phyloP scores from a whole-genome alignment of 768 basidiomycete species.

The Lactarius sanguifluus region DNA sequence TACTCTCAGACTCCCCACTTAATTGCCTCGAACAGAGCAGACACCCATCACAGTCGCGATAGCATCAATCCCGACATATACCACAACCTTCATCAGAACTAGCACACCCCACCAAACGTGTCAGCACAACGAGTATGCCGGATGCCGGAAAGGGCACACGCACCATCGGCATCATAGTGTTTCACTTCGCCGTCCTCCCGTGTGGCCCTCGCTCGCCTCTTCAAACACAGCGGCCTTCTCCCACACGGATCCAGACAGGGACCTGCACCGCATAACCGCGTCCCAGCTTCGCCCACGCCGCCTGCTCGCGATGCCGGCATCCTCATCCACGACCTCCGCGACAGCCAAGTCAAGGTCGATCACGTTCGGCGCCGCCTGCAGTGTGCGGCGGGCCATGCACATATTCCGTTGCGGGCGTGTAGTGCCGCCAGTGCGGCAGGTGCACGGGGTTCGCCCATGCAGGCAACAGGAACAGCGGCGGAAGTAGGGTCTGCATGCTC shows the following conservation, averaged over 20 bases:
- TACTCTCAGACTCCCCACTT: slow-evolving; percentile 57
- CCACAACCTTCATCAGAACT: slow-evolving; percentile 90
- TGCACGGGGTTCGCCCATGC: slow-evolving; percentile 52
- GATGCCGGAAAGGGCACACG: slow-evolving; percentile 32
- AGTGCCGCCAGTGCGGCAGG: slow-evolving; percentile 83
- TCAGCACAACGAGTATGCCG: slow-evolving; percentile 19
- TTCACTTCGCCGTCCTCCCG: slow-evolving; percentile 48
- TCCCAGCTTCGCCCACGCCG: slow-evolving; percentile 44
- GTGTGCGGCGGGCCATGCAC: slow-evolving; percentile 59
- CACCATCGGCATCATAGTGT: slow-evolving; percentile 87
- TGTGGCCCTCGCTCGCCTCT: slow-evolving; percentile 25
- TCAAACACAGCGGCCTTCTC: slow-evolving; percentile 26
- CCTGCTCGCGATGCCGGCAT: slow-evolving; percentile 34
- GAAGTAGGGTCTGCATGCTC: slow-evolving; percentile 67
- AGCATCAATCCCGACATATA: slow-evolving; percentile 83
- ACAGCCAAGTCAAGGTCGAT: slow-evolving; percentile 60
- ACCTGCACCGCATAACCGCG: slow-evolving; percentile 28
- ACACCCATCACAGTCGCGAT: slow-evolving; percentile 60
- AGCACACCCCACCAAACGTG: neutral
- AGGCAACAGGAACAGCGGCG: slow-evolving; percentile 81
- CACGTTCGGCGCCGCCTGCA: slow-evolving; percentile 80
- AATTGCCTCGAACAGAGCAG: slow-evolving; percentile 63
- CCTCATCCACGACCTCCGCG: slow-evolving; percentile 33
- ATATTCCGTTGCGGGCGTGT: slow-evolving; percentile 91
- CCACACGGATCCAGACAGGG: neutral